Conservation (phyloP, 1,139 yeast species). For the Scheffersomyces titani region DNA sequence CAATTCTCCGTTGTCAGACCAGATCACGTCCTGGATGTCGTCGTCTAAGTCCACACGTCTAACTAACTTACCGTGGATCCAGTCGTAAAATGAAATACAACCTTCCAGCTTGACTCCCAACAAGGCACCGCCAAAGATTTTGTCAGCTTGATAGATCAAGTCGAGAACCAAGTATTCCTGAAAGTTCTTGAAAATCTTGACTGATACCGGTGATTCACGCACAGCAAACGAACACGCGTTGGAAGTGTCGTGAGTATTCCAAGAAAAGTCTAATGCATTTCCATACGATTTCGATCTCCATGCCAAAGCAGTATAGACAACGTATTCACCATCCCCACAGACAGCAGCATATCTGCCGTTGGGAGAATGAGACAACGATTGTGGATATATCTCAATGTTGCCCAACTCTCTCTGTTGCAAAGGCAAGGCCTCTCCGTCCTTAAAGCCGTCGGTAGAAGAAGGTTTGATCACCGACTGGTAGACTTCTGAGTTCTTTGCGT, state of each 20-base stretch:
- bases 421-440: conserved; percentile 79
- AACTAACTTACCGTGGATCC: conserved; percentile 85
- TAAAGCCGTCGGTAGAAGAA: conserved; percentile 57
- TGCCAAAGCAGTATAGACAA: conserved; percentile 93
- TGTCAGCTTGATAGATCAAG: conserved; percentile 73
- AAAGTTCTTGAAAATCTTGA: conserved; percentile 79
- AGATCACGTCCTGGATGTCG: conserved; percentile 75
- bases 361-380: conserved; percentile 85
- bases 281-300: conserved; percentile 98
- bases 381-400: conserved; percentile 88
- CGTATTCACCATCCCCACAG: conserved; percentile 97
- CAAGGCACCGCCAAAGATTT: conserved; percentile 82
- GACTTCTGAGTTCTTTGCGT: conserved; percentile 90
- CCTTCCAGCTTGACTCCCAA: conserved; percentile 82
- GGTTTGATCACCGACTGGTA: conserved; percentile 81
- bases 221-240: conserved; percentile 81
- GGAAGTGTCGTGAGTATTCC: conserved; percentile 78
- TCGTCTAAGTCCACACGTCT: conserved; percentile 77
- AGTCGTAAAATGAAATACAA: conserved; percentile 84
- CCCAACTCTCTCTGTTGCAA: conserved; percentile 88
- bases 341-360: conserved; percentile 97
- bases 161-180: conserved; percentile 72
- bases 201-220: conserved; percentile 65
- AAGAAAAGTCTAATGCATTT: conserved; percentile 83
- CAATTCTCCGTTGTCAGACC: conserved; percentile 94